These are phyloP conservation scores for Verticillium klebahnii DNA, from an alignment of 2,329 filamentous ascomycete genomes.

Conservation along the genomic window DNA sequence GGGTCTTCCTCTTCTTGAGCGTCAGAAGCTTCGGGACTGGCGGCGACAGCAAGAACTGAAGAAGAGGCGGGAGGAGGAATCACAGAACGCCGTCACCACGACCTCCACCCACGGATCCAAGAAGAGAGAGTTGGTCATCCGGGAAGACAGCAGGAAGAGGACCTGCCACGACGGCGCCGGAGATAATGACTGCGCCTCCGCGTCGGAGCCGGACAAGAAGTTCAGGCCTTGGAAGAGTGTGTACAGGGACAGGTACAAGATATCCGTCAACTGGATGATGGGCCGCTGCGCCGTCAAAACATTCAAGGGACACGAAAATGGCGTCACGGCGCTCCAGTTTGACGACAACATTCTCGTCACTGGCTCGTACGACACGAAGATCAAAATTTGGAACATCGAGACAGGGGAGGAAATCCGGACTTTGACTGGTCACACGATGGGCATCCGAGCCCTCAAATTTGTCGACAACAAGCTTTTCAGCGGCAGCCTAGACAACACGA, in stretches of 20 bases:
- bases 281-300: slow-evolving; percentile 80
- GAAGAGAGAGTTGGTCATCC: slow-evolving; percentile 25
- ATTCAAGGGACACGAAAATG: slow-evolving; percentile 83
- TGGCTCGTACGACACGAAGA: slow-evolving; percentile 89
- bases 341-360: slow-evolving; percentile 89
- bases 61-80: slow-evolving; percentile 15
- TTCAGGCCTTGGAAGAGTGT: slow-evolving; percentile 85
- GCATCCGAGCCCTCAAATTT: slow-evolving; percentile 87
- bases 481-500: slow-evolving; percentile 79
- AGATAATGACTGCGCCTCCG: slow-evolving; percentile 17
- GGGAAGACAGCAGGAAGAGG: slow-evolving; percentile 30
- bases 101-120: slow-evolving; percentile 19
- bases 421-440: slow-evolving; percentile 73
- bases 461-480: slow-evolving; percentile 89
- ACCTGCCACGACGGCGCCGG: slow-evolving; percentile 17
- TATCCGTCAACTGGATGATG: slow-evolving; percentile 97
- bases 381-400: slow-evolving; percentile 94
- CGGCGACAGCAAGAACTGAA: slow-evolving; percentile 75
- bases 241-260: slow-evolving; percentile 91
- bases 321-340: slow-evolving; percentile 52
- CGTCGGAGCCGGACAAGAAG: slow-evolving; percentile 38
- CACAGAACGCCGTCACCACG: slow-evolving; percentile 12
- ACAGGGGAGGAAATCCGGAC: slow-evolving; percentile 84
- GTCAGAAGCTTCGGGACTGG: slow-evolving; percentile 81
- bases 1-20: slow-evolving; percentile 85